A percentile compares a stretch with the other conserved stretches of the same genome.
These are phyloP conservation scores for Fusarium kyushuense DNA, from an alignment of 2,329 filamentous ascomycete genomes.

Conservation along the genomic window DNA sequence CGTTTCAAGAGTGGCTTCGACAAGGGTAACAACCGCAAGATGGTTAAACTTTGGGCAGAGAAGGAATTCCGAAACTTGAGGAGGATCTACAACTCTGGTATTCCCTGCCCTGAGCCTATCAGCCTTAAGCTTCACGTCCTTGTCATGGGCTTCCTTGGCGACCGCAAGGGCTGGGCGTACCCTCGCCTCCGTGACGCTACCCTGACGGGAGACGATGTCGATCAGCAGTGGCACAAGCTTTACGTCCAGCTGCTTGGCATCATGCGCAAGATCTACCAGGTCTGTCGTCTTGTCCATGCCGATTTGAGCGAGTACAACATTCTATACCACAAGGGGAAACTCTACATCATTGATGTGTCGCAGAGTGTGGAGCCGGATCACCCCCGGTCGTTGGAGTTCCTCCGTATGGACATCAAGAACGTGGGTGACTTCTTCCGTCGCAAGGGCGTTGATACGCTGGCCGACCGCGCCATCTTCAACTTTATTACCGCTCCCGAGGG, in stretches of 20 bases:
- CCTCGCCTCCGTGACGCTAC: constrained; percentile 90
- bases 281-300: constrained; percentile 91
- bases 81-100: constrained; percentile 83
- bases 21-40: constrained; percentile 93
- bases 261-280: constrained; percentile 94
- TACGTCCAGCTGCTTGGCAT: constrained; percentile 88
- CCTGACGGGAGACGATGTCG: constrained; percentile 74
- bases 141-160: constrained; percentile 93
- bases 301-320: constrained; percentile 99
- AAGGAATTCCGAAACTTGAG: constrained; percentile 97
- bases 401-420: constrained; percentile 99
- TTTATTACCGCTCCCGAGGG: constrained; percentile 79
- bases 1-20: constrained; percentile 91
- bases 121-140: constrained; percentile 93
- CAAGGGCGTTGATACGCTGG: constrained; percentile 83
- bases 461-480: constrained; percentile 83
- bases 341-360: constrained; percentile 97
- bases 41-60: constrained; percentile 99
- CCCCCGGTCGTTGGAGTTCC: constrained; percentile 89
- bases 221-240: constrained; percentile 78
- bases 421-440: constrained; percentile 91
- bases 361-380: constrained; percentile 98
- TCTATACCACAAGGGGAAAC: constrained; percentile 82
- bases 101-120: constrained; percentile 90
- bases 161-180: constrained; percentile 86